These are phyloP conservation scores for Sclerotinia subarctica DNA, from an alignment of 2,329 filamentous ascomycete genomes.

Conservation along the genomic window DNA sequence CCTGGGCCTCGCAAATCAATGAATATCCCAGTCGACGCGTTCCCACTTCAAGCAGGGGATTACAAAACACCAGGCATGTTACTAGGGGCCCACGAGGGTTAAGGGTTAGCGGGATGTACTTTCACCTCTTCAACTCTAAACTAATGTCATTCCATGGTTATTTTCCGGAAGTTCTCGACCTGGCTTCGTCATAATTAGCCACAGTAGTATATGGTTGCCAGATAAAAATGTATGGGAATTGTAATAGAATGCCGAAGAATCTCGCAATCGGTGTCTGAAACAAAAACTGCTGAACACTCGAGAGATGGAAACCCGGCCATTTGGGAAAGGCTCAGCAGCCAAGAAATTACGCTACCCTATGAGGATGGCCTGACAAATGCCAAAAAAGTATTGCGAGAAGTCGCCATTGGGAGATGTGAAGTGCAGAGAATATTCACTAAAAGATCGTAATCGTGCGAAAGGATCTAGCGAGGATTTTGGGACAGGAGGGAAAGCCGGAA, in stretches of 20 bases:
- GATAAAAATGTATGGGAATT: neutral
- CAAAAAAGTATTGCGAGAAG: neutral
- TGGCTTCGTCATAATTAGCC: neutral
- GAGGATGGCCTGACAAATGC: neutral
- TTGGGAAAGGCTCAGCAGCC: constrained; percentile 3
- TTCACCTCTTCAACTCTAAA: neutral
- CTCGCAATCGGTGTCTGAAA: neutral
- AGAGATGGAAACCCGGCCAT: neutral
- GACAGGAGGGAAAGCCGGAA: too few relatives aligned
- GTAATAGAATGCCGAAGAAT: neutral
- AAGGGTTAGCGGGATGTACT: neutral
- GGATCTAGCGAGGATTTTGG: neutral
- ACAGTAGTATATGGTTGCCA: neutral
- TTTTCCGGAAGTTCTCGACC: neutral
- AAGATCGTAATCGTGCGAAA: neutral
- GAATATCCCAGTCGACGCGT: neutral
- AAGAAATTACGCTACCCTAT: neutral
- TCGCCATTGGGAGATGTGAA: neutral
- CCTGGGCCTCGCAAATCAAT: neutral
- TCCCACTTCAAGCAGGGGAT: neutral
- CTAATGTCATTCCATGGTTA: neutral
- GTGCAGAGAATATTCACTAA: neutral
- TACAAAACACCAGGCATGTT: neutral
- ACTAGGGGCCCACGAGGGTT: neutral
- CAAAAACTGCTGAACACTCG: neutral